A percentile compares a stretch with the other conserved stretches of the same genome.
phyloP scores from a whole-genome alignment of 148 eudicot species.

The Cornus controversa region DNA sequence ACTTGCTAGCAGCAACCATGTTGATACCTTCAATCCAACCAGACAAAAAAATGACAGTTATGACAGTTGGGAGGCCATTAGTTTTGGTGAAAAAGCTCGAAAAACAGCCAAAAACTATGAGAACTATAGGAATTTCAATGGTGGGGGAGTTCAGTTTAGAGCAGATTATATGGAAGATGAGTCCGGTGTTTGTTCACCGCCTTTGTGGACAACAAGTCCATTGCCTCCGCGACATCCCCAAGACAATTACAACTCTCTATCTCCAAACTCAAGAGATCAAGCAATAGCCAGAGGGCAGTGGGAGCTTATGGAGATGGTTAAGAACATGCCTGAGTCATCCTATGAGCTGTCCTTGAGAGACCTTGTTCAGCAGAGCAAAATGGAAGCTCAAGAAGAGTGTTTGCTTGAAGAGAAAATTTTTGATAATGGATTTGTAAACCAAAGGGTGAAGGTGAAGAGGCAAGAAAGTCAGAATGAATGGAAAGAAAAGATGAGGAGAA shows the following conservation, averaged over 20 bases:
- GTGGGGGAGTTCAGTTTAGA: conserved; percentile 35
- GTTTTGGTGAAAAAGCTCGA: conserved; percentile 18
- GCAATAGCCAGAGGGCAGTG: conserved; percentile 70
- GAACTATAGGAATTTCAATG: conserved; percentile 18
- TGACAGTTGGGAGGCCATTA: conserved; percentile 20
- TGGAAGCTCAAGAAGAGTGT: conserved; percentile 19
- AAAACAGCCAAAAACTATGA: conserved; percentile 28
- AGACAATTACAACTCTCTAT: conserved; percentile 24
- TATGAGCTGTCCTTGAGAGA: conserved; percentile 77
- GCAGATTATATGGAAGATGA: conserved; percentile 33
- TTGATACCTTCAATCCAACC: conserved; percentile 32
- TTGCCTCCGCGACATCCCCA: conserved; percentile 6
- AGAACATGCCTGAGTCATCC: conserved; percentile 68
- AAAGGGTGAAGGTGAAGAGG: conserved; percentile 23
- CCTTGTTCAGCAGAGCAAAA: conserved; percentile 46
- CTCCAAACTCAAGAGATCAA: conserved; percentile 52
- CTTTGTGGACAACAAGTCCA: conserved; percentile 49
- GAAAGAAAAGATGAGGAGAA: conserved; percentile 48
- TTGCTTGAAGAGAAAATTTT: conserved; percentile 26
- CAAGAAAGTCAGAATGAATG: conserved; percentile 47
- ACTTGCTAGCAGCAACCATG: conserved; percentile 29
- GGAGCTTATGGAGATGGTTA: conserved; percentile 85
- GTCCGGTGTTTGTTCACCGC: conserved; percentile 55
- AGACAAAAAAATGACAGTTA: conserved; percentile 27
- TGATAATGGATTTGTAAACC: not conserved